These are phyloP conservation scores for Lipomyces mesembrius DNA, from an alignment of 805 yeast genomes.

Conservation along the genomic window DNA sequence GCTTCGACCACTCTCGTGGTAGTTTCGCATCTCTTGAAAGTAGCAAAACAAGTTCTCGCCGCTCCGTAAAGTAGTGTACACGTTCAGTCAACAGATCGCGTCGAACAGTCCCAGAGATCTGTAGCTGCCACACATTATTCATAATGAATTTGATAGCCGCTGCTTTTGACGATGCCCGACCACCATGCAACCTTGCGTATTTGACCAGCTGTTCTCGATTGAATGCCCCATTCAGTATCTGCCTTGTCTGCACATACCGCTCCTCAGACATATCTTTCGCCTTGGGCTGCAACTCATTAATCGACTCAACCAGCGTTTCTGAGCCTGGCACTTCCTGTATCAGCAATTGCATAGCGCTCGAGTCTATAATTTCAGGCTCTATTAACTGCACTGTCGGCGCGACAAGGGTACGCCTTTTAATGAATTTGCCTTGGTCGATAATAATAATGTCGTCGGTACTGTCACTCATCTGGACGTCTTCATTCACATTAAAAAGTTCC, in stretches of 20 bases:
- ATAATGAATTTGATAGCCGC: conserved; percentile 13
- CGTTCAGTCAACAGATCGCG: conserved; percentile 22
- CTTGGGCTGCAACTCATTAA: conserved; percentile 18
- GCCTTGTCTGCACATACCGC: conserved; percentile 15
- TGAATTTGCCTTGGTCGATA: conserved; percentile 9
- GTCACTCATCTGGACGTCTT: conserved; percentile 7
- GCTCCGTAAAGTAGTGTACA: conserved; percentile 9
- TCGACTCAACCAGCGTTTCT: conserved; percentile 13
- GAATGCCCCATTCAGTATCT: conserved; percentile 17
- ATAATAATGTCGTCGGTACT: conserved; percentile 3
- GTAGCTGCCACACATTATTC: conserved; percentile 22
- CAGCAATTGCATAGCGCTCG: conserved; percentile 2
- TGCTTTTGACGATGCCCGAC: neutral
- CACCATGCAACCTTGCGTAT: conserved; percentile 11
- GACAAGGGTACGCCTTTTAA: conserved; percentile 3
- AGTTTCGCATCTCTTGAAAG: conserved; percentile 13
- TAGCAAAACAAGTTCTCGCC: conserved; percentile 23
- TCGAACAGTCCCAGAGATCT: conserved; percentile 18
- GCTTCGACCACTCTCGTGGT: conserved; percentile 16
- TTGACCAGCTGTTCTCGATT: conserved; percentile 15
- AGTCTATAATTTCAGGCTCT: conserved; percentile 4
- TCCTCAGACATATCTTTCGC: conserved; percentile 21
- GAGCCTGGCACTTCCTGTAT: conserved; percentile 5
- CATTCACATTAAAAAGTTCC: conserved; percentile 4
- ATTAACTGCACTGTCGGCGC: neutral